phyloP scores from a whole-genome alignment of 768 basidiomycete species.

The Phaeotremella skinneri region DNA sequence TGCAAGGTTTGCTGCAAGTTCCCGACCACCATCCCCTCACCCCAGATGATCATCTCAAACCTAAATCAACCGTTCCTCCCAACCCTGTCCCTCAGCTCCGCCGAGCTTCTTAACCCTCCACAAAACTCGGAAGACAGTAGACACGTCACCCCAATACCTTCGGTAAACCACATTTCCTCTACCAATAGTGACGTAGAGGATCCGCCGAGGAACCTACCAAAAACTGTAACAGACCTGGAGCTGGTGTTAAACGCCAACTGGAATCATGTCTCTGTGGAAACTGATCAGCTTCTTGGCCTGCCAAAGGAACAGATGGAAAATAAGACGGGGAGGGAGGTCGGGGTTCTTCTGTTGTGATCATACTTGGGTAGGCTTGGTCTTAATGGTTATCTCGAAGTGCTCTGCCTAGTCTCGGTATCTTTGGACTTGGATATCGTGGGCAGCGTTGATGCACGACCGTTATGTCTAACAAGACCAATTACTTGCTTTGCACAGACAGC shows the following conservation, averaged over 20 bases:
- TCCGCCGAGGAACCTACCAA: conserved; percentile 16
- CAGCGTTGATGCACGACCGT: too few relatives aligned
- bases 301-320: conserved; percentile 43
- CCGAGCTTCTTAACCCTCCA: conserved; percentile 61
- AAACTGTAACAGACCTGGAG: conserved; percentile 34
- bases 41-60: conserved; percentile 58
- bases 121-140: too few relatives aligned
- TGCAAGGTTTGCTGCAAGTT: conserved; percentile 59
- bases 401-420: too few relatives aligned
- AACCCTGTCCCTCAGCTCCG: conserved; percentile 60
- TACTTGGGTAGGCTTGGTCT: too few relatives aligned
- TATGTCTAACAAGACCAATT: too few relatives aligned
- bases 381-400: too few relatives aligned
- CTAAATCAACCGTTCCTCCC: conserved; percentile 73
- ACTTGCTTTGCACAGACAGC: too few relatives aligned
- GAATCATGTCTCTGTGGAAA: conserved; percentile 29
- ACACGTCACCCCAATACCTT: too few relatives aligned
- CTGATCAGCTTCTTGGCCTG: conserved; percentile 23
- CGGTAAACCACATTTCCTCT: too few relatives aligned
- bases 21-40: conserved; percentile 58
- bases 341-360: conserved; percentile 30
- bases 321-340: conserved; percentile 39
- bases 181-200: too few relatives aligned
- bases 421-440: too few relatives aligned
- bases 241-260: conserved; percentile 38